Percentiles rank a stretch among this genome's conserved stretches.
Evolutionary conservation across 192 early-diverging fungal genomes (phyloP).

Genomic region (Backusella westeae): DNA sequence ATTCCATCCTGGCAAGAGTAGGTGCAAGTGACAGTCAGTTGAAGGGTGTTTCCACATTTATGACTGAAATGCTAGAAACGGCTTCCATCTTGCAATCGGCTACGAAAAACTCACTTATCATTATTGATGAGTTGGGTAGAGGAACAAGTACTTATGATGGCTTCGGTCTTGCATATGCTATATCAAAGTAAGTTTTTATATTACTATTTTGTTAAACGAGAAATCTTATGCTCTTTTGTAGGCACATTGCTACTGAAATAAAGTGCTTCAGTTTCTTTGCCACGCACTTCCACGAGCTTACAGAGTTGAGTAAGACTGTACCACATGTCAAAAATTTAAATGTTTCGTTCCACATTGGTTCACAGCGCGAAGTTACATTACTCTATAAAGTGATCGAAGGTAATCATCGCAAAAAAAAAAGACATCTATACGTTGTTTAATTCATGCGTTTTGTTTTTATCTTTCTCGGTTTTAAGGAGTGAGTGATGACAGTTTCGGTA

Average conservation of each 20-base stretch:
- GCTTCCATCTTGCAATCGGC: slow-evolving; percentile 88
- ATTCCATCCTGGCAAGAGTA: slow-evolving; percentile 88
- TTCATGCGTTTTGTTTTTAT: neutral
- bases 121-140: slow-evolving; percentile 94
- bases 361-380: slow-evolving; percentile 69
- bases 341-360: slow-evolving; percentile 70
- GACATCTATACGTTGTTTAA: slow-evolving; percentile 1
- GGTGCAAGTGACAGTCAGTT: slow-evolving; percentile 94
- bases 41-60: slow-evolving; percentile 94
- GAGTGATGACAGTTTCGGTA: slow-evolving; percentile 97
- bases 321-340: slow-evolving; percentile 84
- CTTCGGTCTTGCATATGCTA: slow-evolving; percentile 97
- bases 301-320: slow-evolving; percentile 69
- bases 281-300: slow-evolving; percentile 98
- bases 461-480: slow-evolving; percentile 44
- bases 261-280: slow-evolving; percentile 40
- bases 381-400: slow-evolving; percentile 88
- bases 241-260: slow-evolving; percentile 29
- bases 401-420: neutral
- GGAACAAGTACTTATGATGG: slow-evolving; percentile 99
- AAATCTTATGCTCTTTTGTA: neutral
- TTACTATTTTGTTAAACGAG: neutral
- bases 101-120: slow-evolving; percentile 80
- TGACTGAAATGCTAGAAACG: slow-evolving; percentile 95
- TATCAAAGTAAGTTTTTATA: slow-evolving; percentile 73